Conservation (phyloP, 805 yeast genomes). For the Blastobotrys terrestris region DNA sequence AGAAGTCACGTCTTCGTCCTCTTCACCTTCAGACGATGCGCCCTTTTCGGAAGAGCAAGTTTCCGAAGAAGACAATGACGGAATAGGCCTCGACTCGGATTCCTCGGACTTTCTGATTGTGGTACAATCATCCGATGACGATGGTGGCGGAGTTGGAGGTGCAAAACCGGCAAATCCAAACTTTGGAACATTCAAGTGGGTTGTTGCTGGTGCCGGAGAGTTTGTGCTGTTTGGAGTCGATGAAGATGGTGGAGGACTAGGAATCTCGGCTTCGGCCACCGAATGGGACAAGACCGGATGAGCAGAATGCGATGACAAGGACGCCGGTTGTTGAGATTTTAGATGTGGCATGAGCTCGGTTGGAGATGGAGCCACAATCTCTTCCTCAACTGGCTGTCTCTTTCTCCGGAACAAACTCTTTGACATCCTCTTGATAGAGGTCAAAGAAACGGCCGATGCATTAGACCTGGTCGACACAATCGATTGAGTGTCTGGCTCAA, state of each 20-base stretch:
- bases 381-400: neutral
- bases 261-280: conserved; percentile 16
- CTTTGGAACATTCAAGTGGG: neutral
- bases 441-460: conserved; percentile 24
- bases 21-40: conserved; percentile 1
- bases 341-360: neutral
- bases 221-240: neutral
- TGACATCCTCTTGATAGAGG: conserved; percentile 17
- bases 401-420: conserved; percentile 8
- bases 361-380: neutral
- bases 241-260: conserved; percentile 3
- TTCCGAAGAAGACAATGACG: conserved; percentile 15
- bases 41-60: conserved; percentile 9
- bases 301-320: neutral
- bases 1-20: conserved; percentile 15
- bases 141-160: neutral
- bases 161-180: neutral
- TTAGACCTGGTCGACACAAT: conserved; percentile 24
- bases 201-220: neutral
- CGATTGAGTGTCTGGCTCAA: conserved; percentile 19
- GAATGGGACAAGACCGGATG: conserved; percentile 15
- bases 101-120: neutral
- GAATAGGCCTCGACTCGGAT: conserved; percentile 4
- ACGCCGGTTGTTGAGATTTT: neutral
- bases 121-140: neutral